These are phyloP conservation scores for Pisolithus tinctorius DNA, from an alignment of 768 basidiomycete genomes.

Conservation along the genomic window DNA sequence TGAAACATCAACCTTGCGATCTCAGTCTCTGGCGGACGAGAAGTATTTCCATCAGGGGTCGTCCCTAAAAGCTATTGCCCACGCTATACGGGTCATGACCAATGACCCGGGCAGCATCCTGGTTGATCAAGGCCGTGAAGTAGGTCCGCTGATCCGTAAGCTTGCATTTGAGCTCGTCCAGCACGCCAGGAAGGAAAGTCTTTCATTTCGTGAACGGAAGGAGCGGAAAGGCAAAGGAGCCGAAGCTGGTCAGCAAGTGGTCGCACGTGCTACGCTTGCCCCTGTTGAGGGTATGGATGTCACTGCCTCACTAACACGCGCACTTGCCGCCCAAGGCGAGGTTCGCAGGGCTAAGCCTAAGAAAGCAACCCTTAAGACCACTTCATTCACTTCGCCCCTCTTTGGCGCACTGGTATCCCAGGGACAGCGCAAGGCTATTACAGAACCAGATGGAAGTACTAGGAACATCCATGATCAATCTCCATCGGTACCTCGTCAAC, in stretches of 20 bases:
- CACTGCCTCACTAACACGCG: slow-evolving; percentile 38
- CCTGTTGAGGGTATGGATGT: slow-evolving; percentile 37
- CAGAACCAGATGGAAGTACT: slow-evolving; percentile 17
- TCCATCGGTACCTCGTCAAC: background rate
- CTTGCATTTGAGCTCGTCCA: slow-evolving; percentile 65
- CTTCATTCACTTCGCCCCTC: slow-evolving; percentile 48
- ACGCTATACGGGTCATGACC: slow-evolving; percentile 86
- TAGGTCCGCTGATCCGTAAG: slow-evolving; percentile 48
- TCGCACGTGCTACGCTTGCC: slow-evolving; percentile 39
- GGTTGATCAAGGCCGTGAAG: slow-evolving; percentile 61
- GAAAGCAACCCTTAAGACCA: slow-evolving; percentile 28
- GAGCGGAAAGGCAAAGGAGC: slow-evolving; percentile 26
- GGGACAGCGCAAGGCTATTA: slow-evolving; percentile 38
- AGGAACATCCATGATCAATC: slow-evolving; percentile 10
- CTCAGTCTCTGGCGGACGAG: slow-evolving; percentile 20
- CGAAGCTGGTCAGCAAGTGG: slow-evolving; percentile 25
- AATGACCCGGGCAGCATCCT: slow-evolving; percentile 70
- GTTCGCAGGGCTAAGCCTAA: slow-evolving; percentile 31
- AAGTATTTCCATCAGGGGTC: slow-evolving; percentile 47
- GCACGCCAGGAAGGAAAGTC: slow-evolving; percentile 57
- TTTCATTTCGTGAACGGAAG: slow-evolving; percentile 38
- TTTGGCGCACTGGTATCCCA: slow-evolving; percentile 55
- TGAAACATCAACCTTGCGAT: slow-evolving; percentile 23
- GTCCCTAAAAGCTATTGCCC: slow-evolving; percentile 67
- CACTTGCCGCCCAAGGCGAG: slow-evolving; percentile 34